Evolutionary conservation across 305 asterid species (phyloP), one percentile per base, ranked within the genome.

Genomic region (Fraxinus nigra): DNA sequence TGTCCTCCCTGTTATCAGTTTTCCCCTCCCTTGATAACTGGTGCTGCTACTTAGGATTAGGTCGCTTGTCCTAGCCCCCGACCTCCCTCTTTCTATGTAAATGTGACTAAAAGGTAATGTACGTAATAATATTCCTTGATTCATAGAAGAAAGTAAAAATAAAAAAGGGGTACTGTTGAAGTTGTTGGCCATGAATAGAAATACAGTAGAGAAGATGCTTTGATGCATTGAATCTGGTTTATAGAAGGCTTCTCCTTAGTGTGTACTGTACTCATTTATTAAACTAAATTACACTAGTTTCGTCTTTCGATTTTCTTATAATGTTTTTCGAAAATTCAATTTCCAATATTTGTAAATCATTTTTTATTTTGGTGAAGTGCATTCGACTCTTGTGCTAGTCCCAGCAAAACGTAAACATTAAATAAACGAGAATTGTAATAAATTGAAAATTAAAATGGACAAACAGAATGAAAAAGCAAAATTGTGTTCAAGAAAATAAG

Each of bases 1-100:
- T 22, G 13, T 61, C 30, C 70, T 61, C 78, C 85, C 72, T 33
- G 81, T 73, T 56, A 65, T 77, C 75, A 79, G 73, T 48, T 84
- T 87, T 46, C 79, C 28, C 34, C 51, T 35, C 37, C 24, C 48
- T 37, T 80, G 81, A 77, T 84, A 61, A 79, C 83, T 77, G 85
- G 87, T 82, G 75, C 80, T 65, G 37, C 80, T 69, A n/a, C 69
- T 18, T 59, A 51, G 61, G 61, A 16, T 51, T 18, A 59, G 69
- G 69, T 59, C 10, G 11, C 69, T 63, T 63, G 72, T 24, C 72
- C 33, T 7, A 22, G 32, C 59, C 65, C 65, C 7, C n/a, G 30
- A 14, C 16, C 69, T 16, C 72, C 32, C 74, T 38, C 33, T 67
- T 63, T 35, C 32, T 20, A 33, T 72, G 77, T 80, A 73, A 67